phyloP scores from a whole-genome alignment of 495 filamentous ascomycete genomes.

The Xylaria acuta region DNA sequence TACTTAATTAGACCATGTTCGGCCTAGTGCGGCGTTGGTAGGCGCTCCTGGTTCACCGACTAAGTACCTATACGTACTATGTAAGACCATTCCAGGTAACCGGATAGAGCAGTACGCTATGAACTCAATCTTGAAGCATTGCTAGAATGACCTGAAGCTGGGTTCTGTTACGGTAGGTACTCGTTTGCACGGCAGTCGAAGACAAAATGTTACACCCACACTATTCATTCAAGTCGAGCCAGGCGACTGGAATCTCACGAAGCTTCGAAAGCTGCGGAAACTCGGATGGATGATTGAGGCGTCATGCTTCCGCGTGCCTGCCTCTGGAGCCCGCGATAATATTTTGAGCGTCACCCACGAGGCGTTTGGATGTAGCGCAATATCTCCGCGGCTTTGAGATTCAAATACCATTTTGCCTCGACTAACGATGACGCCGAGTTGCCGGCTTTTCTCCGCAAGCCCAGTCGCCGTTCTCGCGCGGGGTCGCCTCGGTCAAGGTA shows the following conservation, averaged over 20 bases:
- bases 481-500: slow-evolving; percentile 24
- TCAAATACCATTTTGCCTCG: not conserved
- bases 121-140: not conserved
- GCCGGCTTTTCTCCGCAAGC: slow-evolving; percentile 40
- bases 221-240: not conserved
- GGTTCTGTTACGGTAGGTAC: not conserved
- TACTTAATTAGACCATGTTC: not conserved
- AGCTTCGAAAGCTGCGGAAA: not conserved
- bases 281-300: not conserved
- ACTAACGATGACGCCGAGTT: slow-evolving; percentile 32
- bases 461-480: slow-evolving; percentile 28
- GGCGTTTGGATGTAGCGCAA: not conserved
- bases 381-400: not conserved
- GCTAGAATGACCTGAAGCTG: not conserved
- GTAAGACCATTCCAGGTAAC: too few species aligned
- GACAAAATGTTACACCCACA: not conserved
- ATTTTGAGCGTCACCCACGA: not conserved
- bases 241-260: not conserved
- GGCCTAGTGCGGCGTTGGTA: slow-evolving; percentile 2
- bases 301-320: not conserved
- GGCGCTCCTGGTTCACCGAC: not conserved
- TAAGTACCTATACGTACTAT: too few species aligned
- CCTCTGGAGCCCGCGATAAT: not conserved
- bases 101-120: not conserved
- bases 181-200: not conserved